Percentiles rank a stretch among this genome's conserved stretches.
phyloP scores from a whole-genome alignment of 192 early-diverging fungal genomes.

The Coemansia sp. region DNA sequence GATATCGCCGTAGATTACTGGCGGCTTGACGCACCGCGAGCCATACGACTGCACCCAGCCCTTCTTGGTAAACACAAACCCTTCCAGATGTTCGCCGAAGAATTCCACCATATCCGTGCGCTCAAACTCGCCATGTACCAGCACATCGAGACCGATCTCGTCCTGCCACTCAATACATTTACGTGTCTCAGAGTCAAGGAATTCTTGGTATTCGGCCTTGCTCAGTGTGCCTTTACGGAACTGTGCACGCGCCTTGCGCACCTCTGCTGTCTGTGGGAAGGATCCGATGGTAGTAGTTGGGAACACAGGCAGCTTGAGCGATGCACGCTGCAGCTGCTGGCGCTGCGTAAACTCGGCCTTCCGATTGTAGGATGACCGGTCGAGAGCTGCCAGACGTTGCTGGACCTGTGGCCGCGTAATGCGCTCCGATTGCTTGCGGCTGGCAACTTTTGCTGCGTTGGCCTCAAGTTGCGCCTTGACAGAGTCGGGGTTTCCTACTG shows the following conservation, averaged over 20 bases:
- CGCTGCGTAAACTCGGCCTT: constrained; percentile 72
- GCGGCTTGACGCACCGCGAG: constrained; percentile 94
- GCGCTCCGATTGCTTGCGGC: constrained; percentile 72
- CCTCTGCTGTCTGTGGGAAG: constrained; percentile 97
- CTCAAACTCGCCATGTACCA: constrained; percentile 98
- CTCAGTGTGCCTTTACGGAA: constrained; percentile 79
- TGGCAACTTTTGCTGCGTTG: constrained; percentile 70
- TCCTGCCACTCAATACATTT: constrained; percentile 88
- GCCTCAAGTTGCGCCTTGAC: constrained; percentile 68
- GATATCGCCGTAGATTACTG: constrained; percentile 97
- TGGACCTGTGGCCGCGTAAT: constrained; percentile 84
- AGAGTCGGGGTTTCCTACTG: constrained; percentile 45
- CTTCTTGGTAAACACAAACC: constrained; percentile 92
- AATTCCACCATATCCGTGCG: constrained; percentile 96
- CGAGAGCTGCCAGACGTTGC: constrained; percentile 65
- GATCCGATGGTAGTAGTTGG: constrained; percentile 98
- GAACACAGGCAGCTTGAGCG: constrained; percentile 84
- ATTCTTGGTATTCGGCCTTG: constrained; percentile 69
- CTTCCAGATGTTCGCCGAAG: constrained; percentile 93
- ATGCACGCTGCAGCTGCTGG: constrained; percentile 66
- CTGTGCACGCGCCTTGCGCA: constrained; percentile 88
- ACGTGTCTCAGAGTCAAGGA: constrained; percentile 84
- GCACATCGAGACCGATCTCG: constrained; percentile 82
- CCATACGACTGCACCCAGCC: constrained; percentile 99
- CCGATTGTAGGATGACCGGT: constrained; percentile 71